Percentiles rank a stretch among this genome's conserved stretches.
phyloP scores from a whole-genome alignment of 2,329 filamentous ascomycete genomes.

The Ophiostoma perfectum region DNA sequence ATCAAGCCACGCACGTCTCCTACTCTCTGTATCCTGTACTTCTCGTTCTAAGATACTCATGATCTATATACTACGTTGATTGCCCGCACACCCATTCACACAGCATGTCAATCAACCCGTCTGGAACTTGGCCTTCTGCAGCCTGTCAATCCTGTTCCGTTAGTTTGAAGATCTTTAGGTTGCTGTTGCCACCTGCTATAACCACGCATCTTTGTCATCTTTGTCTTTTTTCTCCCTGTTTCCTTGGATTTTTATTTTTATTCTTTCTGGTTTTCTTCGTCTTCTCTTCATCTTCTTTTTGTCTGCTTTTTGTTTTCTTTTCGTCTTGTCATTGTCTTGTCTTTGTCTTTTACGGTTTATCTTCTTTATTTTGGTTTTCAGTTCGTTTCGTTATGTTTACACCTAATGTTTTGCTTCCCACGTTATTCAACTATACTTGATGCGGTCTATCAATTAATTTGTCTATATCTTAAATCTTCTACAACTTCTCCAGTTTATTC shows the following conservation, averaged over 20 bases:
- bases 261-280: not conserved
- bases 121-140: not conserved
- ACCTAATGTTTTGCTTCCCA: no score
- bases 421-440: no score
- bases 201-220: not conserved
- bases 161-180: not conserved
- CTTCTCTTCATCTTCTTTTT: not conserved
- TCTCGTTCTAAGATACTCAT: no score
- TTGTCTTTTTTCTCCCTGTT: not conserved
- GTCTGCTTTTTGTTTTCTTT: not conserved
- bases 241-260: not conserved
- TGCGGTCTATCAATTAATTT: no score
- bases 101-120: not conserved
- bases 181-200: not conserved
- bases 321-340: not conserved
- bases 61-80: no score
- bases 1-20: no score
- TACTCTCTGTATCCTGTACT: no score
- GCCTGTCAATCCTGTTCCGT: not conserved
- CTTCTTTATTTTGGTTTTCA: no score
- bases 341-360: no score
- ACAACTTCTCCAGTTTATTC: no score
- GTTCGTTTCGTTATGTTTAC: no score
- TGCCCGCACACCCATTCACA: not conserved
- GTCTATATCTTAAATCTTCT: no score